Evolutionary conservation across 345 rosid species (phyloP).

Genomic region (Melaleuca alternifolia): DNA sequence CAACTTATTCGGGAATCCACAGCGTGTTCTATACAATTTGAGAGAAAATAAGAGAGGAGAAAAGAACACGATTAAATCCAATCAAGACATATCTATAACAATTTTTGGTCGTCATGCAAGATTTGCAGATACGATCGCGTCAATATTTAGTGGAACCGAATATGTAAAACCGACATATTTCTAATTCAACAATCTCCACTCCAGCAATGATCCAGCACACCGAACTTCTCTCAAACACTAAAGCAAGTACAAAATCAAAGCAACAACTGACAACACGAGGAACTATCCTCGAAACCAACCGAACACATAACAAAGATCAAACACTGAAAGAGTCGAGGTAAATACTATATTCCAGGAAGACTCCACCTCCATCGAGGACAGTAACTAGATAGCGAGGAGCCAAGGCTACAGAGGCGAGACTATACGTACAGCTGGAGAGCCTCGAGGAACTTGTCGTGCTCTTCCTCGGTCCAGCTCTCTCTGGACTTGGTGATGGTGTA

Average conservation of each 20-base stretch:
- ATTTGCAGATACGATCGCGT: background rate
- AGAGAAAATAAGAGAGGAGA: background rate
- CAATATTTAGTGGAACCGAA: background rate
- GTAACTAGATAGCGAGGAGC: background rate
- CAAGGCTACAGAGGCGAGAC: background rate
- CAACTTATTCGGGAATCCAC: background rate
- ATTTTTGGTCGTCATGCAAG: background rate
- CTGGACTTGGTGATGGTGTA: conserved; percentile 98
- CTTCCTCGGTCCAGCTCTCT: conserved; percentile 98
- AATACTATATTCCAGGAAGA: background rate
- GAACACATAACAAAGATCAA: background rate
- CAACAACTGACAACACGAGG: background rate
- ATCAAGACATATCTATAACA: background rate
- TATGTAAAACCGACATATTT: background rate
- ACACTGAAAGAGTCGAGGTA: background rate
- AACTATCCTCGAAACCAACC: background rate
- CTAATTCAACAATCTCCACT: background rate
- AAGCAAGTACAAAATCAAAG: background rate
- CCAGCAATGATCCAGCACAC: background rate
- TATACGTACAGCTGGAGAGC: conserved; percentile 74
- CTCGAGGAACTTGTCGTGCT: conserved; percentile 97
- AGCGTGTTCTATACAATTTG: background rate
- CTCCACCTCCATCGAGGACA: background rate
- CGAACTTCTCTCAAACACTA: background rate
- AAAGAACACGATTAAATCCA: background rate